Base-by-base conservation (phyloP, 2,329 filamentous ascomycete genomes). In the Ilyonectria robusta region DNA sequence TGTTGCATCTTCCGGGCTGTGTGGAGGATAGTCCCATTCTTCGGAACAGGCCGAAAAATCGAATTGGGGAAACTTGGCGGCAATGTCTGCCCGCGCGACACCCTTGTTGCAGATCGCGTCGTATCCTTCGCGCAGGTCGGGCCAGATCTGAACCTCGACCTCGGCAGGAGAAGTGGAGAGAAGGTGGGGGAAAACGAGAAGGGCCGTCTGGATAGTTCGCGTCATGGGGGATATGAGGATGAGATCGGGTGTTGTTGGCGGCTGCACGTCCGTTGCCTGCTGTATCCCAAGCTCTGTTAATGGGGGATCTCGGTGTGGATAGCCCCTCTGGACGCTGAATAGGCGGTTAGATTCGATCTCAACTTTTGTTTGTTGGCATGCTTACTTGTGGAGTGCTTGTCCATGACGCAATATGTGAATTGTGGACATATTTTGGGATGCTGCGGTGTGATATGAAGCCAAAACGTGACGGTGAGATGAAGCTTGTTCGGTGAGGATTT, bases 71-170 rank as follows among this genome's bases (percentile, higher is more conserved):
- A 73, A 75, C 26, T 71, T 73, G 13, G 29, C n/a, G 1, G 56
- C 55, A 1, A 75, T 15, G 2, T 68, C 70, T 19, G 35, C 51
- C 1, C 70, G 70, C 2, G 61, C 40, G n/a, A 69, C 10, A 2
- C 73, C 71, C n/a, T 71, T 72, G 19, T 75, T 75, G 56, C 72
- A 75, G 44, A 68, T 65, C 6, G 70, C 73, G 40, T 75, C 73
- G n/a, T 75, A 72, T 4, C 71, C 65, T 26, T 75, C 73, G 1
- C 73, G 72, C 1, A 75, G 19, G 5, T 75, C 73, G 0, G 72
- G 73, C 71, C 72, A 75, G 9, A 75, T 56, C n/a, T 75, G 66
- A 3, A 75, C 37, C 4, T 64, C 31, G 1, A 58, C 46, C 10
- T 55, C 44, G 33, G 57, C 46, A 17, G 62, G 40, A 46, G 35